Evolutionary conservation across 345 rosid species (phyloP), one percentile per base, ranked within the genome.

Genomic region (Dipteronia sinensis): DNA sequence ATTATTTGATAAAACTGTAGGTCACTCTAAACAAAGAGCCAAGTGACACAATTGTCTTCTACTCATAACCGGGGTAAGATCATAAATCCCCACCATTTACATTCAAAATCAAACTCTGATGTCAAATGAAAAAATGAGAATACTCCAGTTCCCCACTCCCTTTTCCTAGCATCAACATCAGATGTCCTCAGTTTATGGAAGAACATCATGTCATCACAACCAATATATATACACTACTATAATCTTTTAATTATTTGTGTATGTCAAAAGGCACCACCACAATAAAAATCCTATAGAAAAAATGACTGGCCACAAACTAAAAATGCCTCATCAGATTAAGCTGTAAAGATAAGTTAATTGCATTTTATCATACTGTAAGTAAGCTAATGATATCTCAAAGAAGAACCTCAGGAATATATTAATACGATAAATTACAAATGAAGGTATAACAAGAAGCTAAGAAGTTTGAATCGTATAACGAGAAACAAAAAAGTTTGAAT

Each of bases 131-230:
- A 73, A 62, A 51, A 66, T 20, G 51, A 65, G 38, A 27, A 64
- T 34, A 31, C 20, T 20, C 51, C 22, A 49, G 42, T 64, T 16
- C 8, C 16, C 40, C 56, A 22, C 27, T 51, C n/a, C 44, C 17
- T 16, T 42, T 29, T 29, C 77, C 51, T 27, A 31, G 64, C 10
- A 42, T 9, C 29, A 51, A 49, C 63, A 53, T 51, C 29, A 11
- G 40, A 31, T 46, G 44, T 59, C 20, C 65, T 27, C 51, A 22
- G 17, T 7, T 55, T 61, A 42, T 8, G 66, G 55, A 38, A 40
- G 64, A 25, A 49, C 38, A 51, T 27, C 38, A 65, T 51, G 71
- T 20, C 51, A 65, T 49, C 71, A 65, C 64, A 75, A 31, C 64
- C 51, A 76, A 55, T 6, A 22, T 20, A 29, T 23, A 15, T 13